Percentiles rank a stretch among this genome's conserved stretches.
These are phyloP conservation scores for Paralagenidium karlingii DNA, from an alignment of 352 stramenopile species.

Conservation along the genomic window DNA sequence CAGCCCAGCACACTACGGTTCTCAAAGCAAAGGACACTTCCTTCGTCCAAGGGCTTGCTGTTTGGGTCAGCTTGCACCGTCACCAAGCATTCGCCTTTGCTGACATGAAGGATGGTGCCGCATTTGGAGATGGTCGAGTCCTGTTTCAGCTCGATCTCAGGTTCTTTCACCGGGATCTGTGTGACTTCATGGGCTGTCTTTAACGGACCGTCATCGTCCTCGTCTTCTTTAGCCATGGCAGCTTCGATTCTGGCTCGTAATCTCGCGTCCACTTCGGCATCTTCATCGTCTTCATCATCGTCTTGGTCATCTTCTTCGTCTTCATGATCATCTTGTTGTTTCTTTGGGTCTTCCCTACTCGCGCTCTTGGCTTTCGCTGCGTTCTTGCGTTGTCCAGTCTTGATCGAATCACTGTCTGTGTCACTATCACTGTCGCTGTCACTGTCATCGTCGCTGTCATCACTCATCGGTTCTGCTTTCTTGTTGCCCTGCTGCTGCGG, in stretches of 20 bases:
- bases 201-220: conserved; percentile 16
- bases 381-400: no score
- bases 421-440: neutral
- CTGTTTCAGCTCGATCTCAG: conserved; percentile 48
- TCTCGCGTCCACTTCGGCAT: conserved; percentile 11
- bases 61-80: conserved; percentile 55
- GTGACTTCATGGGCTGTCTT: conserved; percentile 59
- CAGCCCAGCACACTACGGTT: conserved; percentile 65
- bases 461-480: neutral
- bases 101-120: conserved; percentile 55
- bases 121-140: conserved; percentile 61
- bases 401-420: no score
- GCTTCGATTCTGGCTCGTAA: conserved; percentile 64
- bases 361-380: conserved; percentile 1
- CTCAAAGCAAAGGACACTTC: conserved; percentile 67
- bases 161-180: conserved; percentile 36
- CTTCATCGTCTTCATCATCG: conserved; percentile 7
- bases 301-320: conserved; percentile 9
- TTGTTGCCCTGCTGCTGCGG: neutral
- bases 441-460: conserved; percentile 1
- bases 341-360: conserved; percentile 1
- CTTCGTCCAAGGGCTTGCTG: conserved; percentile 57
- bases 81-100: conserved; percentile 42
- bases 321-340: conserved; percentile 4
- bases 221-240: conserved; percentile 60